phyloP scores from a whole-genome alignment of 208 protist genomes.

The Acanthamoeba sp. region DNA sequence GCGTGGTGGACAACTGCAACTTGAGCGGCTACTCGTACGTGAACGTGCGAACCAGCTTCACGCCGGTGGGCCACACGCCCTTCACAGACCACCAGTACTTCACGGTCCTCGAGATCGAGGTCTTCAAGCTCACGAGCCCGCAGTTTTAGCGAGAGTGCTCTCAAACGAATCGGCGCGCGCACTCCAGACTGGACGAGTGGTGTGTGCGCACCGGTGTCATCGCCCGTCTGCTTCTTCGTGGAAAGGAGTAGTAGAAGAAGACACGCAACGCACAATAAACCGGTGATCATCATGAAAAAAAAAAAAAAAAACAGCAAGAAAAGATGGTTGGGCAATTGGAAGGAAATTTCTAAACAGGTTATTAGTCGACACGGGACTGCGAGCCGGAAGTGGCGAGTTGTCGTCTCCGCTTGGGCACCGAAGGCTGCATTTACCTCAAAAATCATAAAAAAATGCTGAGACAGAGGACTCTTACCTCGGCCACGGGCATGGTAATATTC shows the following conservation, averaged over 20 bases:
- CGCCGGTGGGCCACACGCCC: constrained; percentile 9
- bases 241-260: too few relatives aligned
- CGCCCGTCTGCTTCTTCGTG: too few relatives aligned
- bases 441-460: constrained; percentile 23
- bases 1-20: constrained; percentile 56
- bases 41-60: constrained; percentile 44
- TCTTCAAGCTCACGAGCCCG: not conserved
- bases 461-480: constrained; percentile 45
- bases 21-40: constrained; percentile 48
- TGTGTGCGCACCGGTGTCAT: too few relatives aligned
- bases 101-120: constrained; percentile 49
- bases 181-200: too few relatives aligned
- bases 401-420: not conserved
- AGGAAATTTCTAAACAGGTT: not conserved
- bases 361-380: not conserved
- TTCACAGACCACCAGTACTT: constrained; percentile 62
- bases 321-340: not conserved
- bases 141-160: not conserved
- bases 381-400: not conserved
- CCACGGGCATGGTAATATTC: constrained; percentile 5
- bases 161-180: too few relatives aligned
- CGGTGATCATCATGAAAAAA: not conserved
- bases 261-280: not conserved
- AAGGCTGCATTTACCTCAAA: not conserved
- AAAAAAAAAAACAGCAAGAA: not conserved